Conservation (phyloP, 2,329 filamentous ascomycete genomes). For the Mycosphaerella arachidis region DNA sequence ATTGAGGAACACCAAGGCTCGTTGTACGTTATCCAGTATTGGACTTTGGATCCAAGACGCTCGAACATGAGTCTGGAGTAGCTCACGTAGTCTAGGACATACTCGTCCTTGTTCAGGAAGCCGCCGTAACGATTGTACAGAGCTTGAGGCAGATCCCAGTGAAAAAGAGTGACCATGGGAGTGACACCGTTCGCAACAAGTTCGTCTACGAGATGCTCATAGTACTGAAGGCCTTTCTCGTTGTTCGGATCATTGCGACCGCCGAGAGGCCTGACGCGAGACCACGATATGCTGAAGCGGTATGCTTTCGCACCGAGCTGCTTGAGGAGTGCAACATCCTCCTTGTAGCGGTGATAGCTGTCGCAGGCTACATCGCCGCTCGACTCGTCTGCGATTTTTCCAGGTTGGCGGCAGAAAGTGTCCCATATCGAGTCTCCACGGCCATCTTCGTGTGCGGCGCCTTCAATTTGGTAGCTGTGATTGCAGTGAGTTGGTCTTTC, state of each 20-base stretch:
- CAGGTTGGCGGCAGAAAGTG: slow-evolving; percentile 73
- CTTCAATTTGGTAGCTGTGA: slow-evolving; percentile 80
- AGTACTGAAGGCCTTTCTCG: slow-evolving; percentile 70
- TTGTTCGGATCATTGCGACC: slow-evolving; percentile 79
- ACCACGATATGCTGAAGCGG: slow-evolving; percentile 80
- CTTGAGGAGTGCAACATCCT: slow-evolving; percentile 75
- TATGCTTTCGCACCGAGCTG: slow-evolving; percentile 68
- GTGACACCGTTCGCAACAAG: slow-evolving; percentile 70
- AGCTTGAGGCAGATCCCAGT: slow-evolving; percentile 81
- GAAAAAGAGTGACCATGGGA: slow-evolving; percentile 77
- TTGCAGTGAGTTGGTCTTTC: neutral
- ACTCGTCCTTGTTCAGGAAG: slow-evolving; percentile 74
- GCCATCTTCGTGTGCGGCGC: slow-evolving; percentile 67
- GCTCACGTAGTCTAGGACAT: slow-evolving; percentile 72
- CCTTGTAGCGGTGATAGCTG: slow-evolving; percentile 73
- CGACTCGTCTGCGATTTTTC: slow-evolving; percentile 75
- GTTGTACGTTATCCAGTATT: slow-evolving; percentile 59
- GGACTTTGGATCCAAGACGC: slow-evolving; percentile 67
- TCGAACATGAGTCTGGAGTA: slow-evolving; percentile 75
- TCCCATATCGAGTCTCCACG: slow-evolving; percentile 85
- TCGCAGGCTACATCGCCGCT: slow-evolving; percentile 77
- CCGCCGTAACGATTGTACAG: slow-evolving; percentile 79
- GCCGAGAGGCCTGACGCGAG: slow-evolving; percentile 79
- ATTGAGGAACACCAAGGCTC: slow-evolving; percentile 77
- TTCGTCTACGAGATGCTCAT: slow-evolving; percentile 73